A percentile compares a stretch with the other conserved stretches of the same genome.
phyloP scores from a whole-genome alignment of 208 protist species.

The Borovskyia barvae region DNA sequence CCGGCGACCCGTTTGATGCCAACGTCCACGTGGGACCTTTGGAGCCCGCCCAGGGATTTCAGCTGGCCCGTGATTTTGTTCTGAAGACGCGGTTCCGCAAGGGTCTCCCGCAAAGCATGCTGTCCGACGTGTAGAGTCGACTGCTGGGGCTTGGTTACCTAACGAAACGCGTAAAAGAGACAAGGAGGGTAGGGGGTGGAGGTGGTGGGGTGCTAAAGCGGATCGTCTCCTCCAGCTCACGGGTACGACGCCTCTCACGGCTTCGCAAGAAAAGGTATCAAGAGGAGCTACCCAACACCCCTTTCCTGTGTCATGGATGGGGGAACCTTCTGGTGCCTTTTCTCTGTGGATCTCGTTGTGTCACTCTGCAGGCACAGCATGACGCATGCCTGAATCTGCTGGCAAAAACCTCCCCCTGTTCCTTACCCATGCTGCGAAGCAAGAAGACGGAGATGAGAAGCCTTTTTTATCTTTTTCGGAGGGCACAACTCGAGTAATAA shows the following conservation, averaged over 20 bases:
- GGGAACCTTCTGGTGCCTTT: not conserved
- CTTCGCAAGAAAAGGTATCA: too few species aligned
- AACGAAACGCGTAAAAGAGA: not conserved
- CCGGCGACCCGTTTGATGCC: slow-evolving; percentile 98
- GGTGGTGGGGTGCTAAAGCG: too few species aligned
- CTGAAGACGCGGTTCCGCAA: slow-evolving; percentile 98
- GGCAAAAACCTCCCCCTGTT: too few species aligned
- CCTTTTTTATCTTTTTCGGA: too few species aligned
- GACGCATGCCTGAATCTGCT: not conserved
- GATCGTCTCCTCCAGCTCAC: too few species aligned
- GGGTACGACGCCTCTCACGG: too few species aligned
- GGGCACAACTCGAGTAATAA: too few species aligned
- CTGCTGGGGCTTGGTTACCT: not conserved
- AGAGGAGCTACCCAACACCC: not conserved
- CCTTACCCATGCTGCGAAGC: too few species aligned
- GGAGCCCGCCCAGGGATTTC: slow-evolving; percentile 89
- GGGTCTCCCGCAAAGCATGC: slow-evolving; percentile 79
- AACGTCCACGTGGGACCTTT: slow-evolving; percentile 94
- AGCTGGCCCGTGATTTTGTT: slow-evolving; percentile 99
- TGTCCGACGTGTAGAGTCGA: slow-evolving; percentile 43
- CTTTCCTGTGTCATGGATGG: not conserved
- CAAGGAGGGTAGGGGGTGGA: too few species aligned
- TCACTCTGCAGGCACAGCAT: not conserved
- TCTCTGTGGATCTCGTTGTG: not conserved
- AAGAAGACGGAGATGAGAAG: too few species aligned